A percentile compares a stretch with the other conserved stretches of the same genome.
phyloP scores from a whole-genome alignment of 495 filamentous ascomycete genomes.

The Daldinia vernicosa region DNA sequence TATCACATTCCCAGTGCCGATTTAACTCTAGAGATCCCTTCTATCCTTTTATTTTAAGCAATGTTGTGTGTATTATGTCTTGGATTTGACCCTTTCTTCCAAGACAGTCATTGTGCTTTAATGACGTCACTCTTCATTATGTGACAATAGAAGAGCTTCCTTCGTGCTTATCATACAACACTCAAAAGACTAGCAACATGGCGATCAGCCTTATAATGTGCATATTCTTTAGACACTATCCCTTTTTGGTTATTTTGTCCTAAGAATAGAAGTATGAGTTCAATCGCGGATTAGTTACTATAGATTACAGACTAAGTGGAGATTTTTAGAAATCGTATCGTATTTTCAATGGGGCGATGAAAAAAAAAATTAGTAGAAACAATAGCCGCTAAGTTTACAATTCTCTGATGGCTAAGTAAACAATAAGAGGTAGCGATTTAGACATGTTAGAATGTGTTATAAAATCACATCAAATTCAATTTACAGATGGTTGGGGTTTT shows the following conservation, averaged over 20 bases:
- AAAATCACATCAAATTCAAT: conserved; percentile 1
- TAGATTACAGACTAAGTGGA: conserved; percentile 11
- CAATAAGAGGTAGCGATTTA: not conserved
- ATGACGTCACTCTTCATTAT: not conserved
- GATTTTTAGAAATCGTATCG: conserved; percentile 1
- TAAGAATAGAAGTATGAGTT: not conserved
- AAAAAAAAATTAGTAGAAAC: not conserved
- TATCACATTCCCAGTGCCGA: not conserved
- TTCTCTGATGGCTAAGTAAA: not conserved
- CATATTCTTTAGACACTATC: not conserved
- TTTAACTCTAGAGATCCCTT: not conserved
- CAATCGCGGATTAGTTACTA: conserved; percentile 3
- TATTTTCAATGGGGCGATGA: conserved; percentile 17
- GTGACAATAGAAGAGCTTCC: not conserved
- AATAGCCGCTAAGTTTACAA: not conserved
- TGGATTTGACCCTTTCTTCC: not conserved
- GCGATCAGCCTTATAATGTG: not conserved
- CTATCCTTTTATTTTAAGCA: not conserved
- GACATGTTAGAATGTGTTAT: not conserved
- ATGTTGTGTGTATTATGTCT: not conserved
- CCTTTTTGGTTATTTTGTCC: not conserved
- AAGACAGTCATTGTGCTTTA: not conserved
- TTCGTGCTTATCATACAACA: not conserved
- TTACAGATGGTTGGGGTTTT: conserved; percentile 5
- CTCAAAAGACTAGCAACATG: not conserved